Base-by-base conservation (phyloP, 495 filamentous ascomycete genomes). In the Mycothermus thermophilus region DNA sequence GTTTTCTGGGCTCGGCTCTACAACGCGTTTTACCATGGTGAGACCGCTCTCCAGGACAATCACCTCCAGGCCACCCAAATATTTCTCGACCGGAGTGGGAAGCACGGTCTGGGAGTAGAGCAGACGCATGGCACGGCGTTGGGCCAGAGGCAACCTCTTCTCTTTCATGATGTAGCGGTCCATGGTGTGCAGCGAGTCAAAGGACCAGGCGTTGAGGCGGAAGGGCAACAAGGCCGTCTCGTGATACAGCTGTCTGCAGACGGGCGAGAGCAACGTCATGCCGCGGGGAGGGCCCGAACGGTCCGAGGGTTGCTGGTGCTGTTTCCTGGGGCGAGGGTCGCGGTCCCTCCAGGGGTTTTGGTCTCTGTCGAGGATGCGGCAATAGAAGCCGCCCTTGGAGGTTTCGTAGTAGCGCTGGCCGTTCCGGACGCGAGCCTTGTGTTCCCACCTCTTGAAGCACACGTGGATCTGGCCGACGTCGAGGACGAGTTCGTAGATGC, bases 401-500 rank as follows among this genome's bases (percentile, higher is more conserved):
- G 38, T 40, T 11, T 41, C 35, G 35, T 36, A 39, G 20, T 20
- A 20, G 15, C 26, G 40, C 24, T 35, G 34, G 26, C 36, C 32
- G 21, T 35, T 36, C 12, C 26, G 34, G 10, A 26, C 35, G 16
- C 35, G 38, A 2, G 12, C 6, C 17, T 27, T 37, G 32, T 44
- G 43, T 16, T 39, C 29, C 46, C 39, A 48, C 7, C 29, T 42
- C 18, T 41, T 44, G 41, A 43, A 49, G 30, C 37, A 33, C 21
- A 55, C 43, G 19, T 52, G 43, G 37, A 58, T 43, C 38, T 58
- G 51, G 26, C 51, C 52, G 47, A 56, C 50, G 23, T 20, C 12
- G 27, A 54, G 40, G 22, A 54, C 37, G 19, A 56, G 46, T 11
- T 45, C 41, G 46, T 59, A 62, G 35, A 64, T 62, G 16, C 46